phyloP scores from a whole-genome alignment of 371 early-diverging fungal genomes.

The Mucor racemosus region DNA sequence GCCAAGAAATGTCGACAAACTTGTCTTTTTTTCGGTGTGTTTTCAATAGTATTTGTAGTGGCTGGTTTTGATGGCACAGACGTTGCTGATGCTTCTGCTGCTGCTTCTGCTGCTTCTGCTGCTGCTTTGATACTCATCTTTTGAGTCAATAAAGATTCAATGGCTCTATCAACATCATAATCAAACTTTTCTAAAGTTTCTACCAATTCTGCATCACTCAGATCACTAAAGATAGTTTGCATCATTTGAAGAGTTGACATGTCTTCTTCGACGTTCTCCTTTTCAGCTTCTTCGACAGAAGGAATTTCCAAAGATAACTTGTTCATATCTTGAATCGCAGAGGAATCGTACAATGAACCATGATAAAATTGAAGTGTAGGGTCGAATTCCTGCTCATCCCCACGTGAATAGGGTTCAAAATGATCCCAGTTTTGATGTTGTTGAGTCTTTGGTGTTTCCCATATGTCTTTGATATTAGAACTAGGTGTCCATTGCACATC shows the following conservation, averaged over 20 bases:
- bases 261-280: slow-evolving; percentile 50
- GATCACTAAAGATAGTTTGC: slow-evolving; percentile 55
- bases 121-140: slow-evolving; percentile 12
- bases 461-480: slow-evolving; percentile 14
- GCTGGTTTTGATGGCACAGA: background rate
- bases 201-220: slow-evolving; percentile 49
- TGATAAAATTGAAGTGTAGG: slow-evolving; percentile 51
- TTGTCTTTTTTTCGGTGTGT: slow-evolving; percentile 43
- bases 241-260: slow-evolving; percentile 66
- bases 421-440: background rate
- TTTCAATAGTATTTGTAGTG: background rate
- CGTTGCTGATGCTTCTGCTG: slow-evolving; percentile 6
- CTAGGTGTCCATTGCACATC: background rate
- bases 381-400: slow-evolving; percentile 50
- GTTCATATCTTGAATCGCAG: slow-evolving; percentile 47
- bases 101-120: slow-evolving; percentile 14
- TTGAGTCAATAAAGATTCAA: slow-evolving; percentile 34
- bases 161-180: slow-evolving; percentile 57
- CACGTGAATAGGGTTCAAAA: background rate
- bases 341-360: slow-evolving; percentile 42
- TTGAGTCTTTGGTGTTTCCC: slow-evolving; percentile 11
- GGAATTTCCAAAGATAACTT: slow-evolving; percentile 35
- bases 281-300: slow-evolving; percentile 40
- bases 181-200: slow-evolving; percentile 47
- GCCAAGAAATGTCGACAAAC: slow-evolving; percentile 80